Base-by-base conservation (phyloP, 495 filamentous ascomycete species). In the Talaromyces thailandensis region DNA sequence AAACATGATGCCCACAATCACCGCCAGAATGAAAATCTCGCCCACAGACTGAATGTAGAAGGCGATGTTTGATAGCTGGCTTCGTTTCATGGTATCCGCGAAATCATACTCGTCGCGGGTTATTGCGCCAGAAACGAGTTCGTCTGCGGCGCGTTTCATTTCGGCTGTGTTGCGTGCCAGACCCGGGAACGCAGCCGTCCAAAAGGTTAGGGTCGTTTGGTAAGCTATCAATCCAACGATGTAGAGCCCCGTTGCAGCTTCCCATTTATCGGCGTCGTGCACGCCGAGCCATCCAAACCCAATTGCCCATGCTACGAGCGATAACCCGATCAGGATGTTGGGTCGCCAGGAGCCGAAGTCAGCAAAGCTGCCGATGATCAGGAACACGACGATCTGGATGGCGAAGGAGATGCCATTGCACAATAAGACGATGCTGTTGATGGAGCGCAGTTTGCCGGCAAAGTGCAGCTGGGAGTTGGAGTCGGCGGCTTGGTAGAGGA, bases 1-100 rank as follows among this genome's bases (percentile, higher is more conserved):
- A 63, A 85, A 87, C 73, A 86, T 80, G 23, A 87, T 81, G 0
- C 85, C 85, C 4, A 88, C 83, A 56, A 86, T 85, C 23, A 84
- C 67, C 9, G 82, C 84, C 0, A 88, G 69, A 32, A 87, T 86
- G 31, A 85, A 68, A 25, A 87, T 75, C 68, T 88, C 84, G 25
- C 75, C 83, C 0, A 84, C 67, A 3, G 79, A 83, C 66, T 87
- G 85, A 18, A 86, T 73, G 64, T 85, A 85, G 65, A 88, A 88
- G 5, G 85, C 77, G 35, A 82, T 71, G 58, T 88, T 88, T 60
- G 81, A 77, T 11, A 88, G 64, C 63, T 80, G 76, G 53, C 81
- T 86, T 18, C 85, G 75, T 74, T 86, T 84, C 76, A 86, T 78
- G 26, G 75, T 85, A 63, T 88, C 85, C 5, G 77, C 81, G 66